Percentiles rank a stretch among this genome's conserved stretches.
These are phyloP conservation scores for Heterobasidion parviporum DNA, from an alignment of 1,284 basidiomycete species.

Conservation along the genomic window DNA sequence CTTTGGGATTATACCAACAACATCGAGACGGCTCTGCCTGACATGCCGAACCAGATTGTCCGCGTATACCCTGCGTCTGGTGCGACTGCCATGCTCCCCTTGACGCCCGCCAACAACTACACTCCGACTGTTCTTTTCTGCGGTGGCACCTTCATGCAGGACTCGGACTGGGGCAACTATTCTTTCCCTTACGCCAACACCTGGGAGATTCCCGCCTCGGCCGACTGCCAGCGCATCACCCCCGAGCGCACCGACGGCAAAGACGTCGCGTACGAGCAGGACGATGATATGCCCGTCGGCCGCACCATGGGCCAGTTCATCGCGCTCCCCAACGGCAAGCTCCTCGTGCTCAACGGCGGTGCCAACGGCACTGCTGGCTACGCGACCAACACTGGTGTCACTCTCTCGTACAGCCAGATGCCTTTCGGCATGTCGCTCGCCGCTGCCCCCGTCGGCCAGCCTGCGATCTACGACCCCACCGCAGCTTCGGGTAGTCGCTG, in stretches of 20 bases:
- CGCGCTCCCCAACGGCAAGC: slow-evolving; percentile 65
- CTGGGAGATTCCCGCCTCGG: slow-evolving; percentile 54
- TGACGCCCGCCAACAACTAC: slow-evolving; percentile 87
- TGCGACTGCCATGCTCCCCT: slow-evolving; percentile 83
- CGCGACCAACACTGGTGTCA: slow-evolving; percentile 41
- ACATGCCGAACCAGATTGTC: slow-evolving; percentile 59
- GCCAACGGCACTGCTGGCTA: slow-evolving; percentile 73
- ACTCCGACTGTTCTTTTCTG: slow-evolving; percentile 83
- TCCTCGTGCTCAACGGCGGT: slow-evolving; percentile 76
- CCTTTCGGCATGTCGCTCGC: slow-evolving; percentile 59
- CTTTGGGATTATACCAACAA: slow-evolving; percentile 56
- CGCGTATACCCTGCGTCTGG: slow-evolving; percentile 93
- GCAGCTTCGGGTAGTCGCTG: slow-evolving; percentile 60
- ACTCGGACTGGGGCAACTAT: slow-evolving; percentile 66
- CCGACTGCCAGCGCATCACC: slow-evolving; percentile 66
- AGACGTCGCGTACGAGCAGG: slow-evolving; percentile 45
- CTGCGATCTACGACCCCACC: slow-evolving; percentile 72
- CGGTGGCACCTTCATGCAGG: slow-evolving; percentile 74
- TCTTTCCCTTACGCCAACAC: slow-evolving; percentile 61
- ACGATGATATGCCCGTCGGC: slow-evolving; percentile 69
- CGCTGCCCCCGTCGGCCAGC: slow-evolving; percentile 60
- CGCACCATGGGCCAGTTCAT: slow-evolving; percentile 88
- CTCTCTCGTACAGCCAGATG: slow-evolving; percentile 38
- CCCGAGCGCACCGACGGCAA: slow-evolving; percentile 70
- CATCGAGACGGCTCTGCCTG: slow-evolving; percentile 50